Evolutionary conservation across 805 yeast species (phyloP).

Genomic region (Isabelozyma rhagii): DNA sequence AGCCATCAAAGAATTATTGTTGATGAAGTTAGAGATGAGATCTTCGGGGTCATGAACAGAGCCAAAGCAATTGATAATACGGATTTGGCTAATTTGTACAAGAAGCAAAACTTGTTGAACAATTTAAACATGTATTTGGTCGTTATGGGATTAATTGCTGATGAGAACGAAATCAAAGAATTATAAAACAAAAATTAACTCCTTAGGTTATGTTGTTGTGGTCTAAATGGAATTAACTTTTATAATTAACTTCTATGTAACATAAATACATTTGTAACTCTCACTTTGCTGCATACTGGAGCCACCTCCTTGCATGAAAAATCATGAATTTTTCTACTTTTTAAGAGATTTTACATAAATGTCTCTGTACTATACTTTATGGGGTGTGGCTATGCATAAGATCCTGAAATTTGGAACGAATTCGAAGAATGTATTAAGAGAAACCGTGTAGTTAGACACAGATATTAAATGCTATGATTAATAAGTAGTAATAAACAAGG

Average conservation of each 20-base stretch:
- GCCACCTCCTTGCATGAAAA: background rate
- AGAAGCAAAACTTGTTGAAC: conserved; percentile 58
- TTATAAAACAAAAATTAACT: conserved; percentile 23
- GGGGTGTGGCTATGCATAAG: background rate
- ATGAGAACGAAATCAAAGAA: conserved; percentile 83
- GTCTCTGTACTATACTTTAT: too few relatives aligned
- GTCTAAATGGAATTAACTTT: background rate
- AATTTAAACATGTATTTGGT: conserved; percentile 90
- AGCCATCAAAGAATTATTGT: conserved; percentile 91
- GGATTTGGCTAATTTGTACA: conserved; percentile 41
- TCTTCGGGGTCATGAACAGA: conserved; percentile 79
- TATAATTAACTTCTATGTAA: too few relatives aligned
- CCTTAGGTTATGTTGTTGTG: background rate
- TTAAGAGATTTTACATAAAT: background rate
- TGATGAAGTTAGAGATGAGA: conserved; percentile 90
- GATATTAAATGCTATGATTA: background rate
- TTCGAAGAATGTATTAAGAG: too few relatives aligned
- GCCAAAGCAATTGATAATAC: conserved; percentile 63
- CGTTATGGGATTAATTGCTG: conserved; percentile 94
- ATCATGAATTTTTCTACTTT: too few relatives aligned
- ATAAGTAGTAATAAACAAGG: background rate
- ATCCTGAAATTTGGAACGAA: background rate
- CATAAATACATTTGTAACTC: background rate
- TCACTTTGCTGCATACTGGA: background rate
- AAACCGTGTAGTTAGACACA: too few relatives aligned